Percentiles rank a stretch among this genome's conserved stretches.
Evolutionary conservation across 257 asterid species (phyloP).

Genomic region (Galeopsis tetrahit): DNA sequence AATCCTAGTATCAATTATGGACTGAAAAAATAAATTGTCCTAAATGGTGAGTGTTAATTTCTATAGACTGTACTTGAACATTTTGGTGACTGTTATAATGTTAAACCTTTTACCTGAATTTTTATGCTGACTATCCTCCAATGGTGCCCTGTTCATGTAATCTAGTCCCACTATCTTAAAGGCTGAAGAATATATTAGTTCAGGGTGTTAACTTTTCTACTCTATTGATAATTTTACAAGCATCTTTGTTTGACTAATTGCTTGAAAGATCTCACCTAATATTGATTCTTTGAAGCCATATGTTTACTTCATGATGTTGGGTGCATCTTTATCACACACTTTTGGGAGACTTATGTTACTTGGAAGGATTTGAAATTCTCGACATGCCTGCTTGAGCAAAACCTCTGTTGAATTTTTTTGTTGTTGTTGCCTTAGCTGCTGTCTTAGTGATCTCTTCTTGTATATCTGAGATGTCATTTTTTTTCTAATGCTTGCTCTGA

Average conservation of each 20-base stretch:
- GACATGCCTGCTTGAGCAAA: conserved; percentile 21
- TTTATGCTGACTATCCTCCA: neutral
- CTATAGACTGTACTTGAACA: neutral
- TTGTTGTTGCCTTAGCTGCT: conserved; percentile 9
- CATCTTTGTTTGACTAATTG: neutral
- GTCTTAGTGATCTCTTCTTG: neutral
- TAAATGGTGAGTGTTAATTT: neutral
- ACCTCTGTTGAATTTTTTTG: neutral
- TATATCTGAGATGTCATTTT: neutral
- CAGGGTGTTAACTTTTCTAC: neutral
- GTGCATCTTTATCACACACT: neutral
- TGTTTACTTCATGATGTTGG: neutral
- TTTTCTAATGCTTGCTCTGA: neutral
- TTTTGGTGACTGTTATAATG: neutral
- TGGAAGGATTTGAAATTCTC: neutral
- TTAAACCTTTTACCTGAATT: neutral
- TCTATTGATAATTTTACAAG: neutral
- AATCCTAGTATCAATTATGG: neutral
- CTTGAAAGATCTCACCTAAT: neutral
- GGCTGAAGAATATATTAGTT: neutral
- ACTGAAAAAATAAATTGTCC: neutral
- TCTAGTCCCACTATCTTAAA: neutral
- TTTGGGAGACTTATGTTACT: conserved; percentile 8
- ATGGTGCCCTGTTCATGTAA: conserved; percentile 1
- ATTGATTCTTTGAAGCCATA: neutral